Evolutionary conservation across 2,329 filamentous ascomycete species (phyloP), one percentile per base, ranked within the genome.

Genomic region (Botrytis fabae): DNA sequence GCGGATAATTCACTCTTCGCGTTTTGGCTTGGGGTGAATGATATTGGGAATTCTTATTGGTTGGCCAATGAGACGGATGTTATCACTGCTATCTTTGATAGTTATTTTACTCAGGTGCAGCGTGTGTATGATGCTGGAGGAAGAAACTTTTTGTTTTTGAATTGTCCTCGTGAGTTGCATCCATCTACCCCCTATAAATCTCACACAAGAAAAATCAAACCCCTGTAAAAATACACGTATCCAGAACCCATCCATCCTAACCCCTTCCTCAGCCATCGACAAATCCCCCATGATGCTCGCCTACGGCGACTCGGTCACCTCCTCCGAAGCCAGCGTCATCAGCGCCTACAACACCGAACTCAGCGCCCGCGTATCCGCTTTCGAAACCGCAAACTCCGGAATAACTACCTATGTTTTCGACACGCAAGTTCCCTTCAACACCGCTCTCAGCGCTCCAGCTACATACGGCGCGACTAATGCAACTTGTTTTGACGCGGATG

Each of bases 1-100:
- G 77, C 80, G 6, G 73, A 75, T 3, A 81, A 85, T 72, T 80
- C 84, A 0, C 73, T 88, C 2, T 86, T 85, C 68, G 83, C 82
- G 0, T 76, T 87, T 8, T 87, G 85, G 84, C 86, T 88, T 20
- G 86, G 86, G 4, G 84, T 87, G 72, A 87, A 87, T 72, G 86
- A 86, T 74, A 82, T 88, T 2, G 84, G 84, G 0, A 85, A 86
- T 65, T 82, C 82, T 1, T 87, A 82, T 74, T 83, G 77, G 42
- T 74, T 76, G 4, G 77, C 79, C 2, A 76, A 79, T 73, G 80
- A 60, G 78, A 77, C 57, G 5, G 74, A 77, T 9, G 74, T 84
- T 6, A 74, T 82, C 0, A 79, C 79, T 4, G 77, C 78, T 48
- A 81, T 88, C 16, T 82, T 86, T 76, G 81, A 82, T 22, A 80